phyloP scores from a whole-genome alignment of 2,329 filamentous ascomycete species.

The Colletotrichum spaethianum region DNA sequence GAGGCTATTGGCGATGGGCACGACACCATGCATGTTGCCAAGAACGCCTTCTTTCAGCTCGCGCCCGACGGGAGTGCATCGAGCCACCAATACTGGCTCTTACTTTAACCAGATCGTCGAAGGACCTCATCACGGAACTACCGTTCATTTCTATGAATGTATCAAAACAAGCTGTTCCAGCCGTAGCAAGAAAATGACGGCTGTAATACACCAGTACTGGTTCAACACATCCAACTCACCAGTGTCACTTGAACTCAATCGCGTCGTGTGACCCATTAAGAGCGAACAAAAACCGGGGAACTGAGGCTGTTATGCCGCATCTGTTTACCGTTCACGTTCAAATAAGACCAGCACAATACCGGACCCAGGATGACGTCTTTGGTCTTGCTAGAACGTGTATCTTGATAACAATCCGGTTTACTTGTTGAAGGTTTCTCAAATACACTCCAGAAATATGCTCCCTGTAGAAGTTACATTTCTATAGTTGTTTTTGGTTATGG shows the following conservation, averaged over 20 bases:
- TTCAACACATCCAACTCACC: background rate
- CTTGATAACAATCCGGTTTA: too few species aligned
- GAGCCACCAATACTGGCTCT: rapidly evolving
- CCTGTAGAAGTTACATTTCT: background rate
- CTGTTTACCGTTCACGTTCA: background rate
- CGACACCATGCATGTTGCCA: background rate
- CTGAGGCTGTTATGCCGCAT: background rate
- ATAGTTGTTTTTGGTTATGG: background rate
- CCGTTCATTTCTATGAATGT: background rate
- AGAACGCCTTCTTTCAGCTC: background rate
- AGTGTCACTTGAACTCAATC: background rate
- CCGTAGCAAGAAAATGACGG: too few species aligned
- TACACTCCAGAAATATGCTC: background rate
- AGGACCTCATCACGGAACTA: background rate
- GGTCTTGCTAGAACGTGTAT: background rate
- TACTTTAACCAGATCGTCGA: background rate
- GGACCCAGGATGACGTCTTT: background rate
- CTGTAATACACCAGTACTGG: background rate
- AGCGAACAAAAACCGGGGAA: background rate
- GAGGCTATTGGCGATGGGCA: background rate
- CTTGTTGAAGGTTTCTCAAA: too few species aligned
- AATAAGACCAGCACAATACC: background rate
- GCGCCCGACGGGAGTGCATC: background rate
- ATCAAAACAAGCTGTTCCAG: background rate
- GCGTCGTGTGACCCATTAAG: background rate